Evolutionary conservation across 2,329 filamentous ascomycete genomes (phyloP).

Genomic region (Coniochaeta sp.): DNA sequence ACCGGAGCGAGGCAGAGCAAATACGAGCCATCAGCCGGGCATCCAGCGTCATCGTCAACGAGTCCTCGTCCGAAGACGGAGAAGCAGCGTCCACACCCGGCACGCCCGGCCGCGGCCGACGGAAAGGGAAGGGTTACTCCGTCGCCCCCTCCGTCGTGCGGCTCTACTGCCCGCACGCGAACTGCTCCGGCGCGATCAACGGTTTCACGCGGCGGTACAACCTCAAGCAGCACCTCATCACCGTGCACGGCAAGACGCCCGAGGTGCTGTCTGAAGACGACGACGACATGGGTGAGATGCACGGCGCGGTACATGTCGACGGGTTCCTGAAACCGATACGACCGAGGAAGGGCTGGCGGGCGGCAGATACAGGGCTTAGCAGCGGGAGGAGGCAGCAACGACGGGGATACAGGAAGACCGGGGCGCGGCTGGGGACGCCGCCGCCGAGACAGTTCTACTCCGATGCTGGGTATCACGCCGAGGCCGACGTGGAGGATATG

Average conservation of each 20-base stretch:
- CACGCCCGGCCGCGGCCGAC: background rate
- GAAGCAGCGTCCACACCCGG: background rate
- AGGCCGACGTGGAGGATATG: slow-evolving; percentile 2
- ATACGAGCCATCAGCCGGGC: slow-evolving; percentile 6
- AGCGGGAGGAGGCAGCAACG: background rate
- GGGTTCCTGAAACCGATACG: slow-evolving; percentile 56
- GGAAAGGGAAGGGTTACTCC: background rate
- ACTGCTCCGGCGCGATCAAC: slow-evolving; percentile 24
- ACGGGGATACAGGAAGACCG: background rate
- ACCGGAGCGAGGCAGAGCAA: slow-evolving; percentile 1
- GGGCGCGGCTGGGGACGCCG: slow-evolving; percentile 3
- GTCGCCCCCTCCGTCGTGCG: background rate
- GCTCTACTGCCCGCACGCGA: slow-evolving; percentile 17
- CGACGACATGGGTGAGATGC: slow-evolving; percentile 45
- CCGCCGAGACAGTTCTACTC: background rate
- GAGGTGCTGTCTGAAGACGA: slow-evolving; percentile 23
- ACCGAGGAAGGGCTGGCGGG: slow-evolving; percentile 39
- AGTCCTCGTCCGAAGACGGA: background rate
- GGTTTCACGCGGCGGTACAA: slow-evolving; percentile 27
- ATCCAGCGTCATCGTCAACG: slow-evolving; percentile 2
- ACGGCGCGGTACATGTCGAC: slow-evolving; percentile 61
- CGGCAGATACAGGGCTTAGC: background rate
- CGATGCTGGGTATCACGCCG: background rate
- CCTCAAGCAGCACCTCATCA: slow-evolving; percentile 34
- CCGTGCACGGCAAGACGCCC: slow-evolving; percentile 27